phyloP scores from a whole-genome alignment of 2,329 filamentous ascomycete species.

The Chaetomiaceae sp. region DNA sequence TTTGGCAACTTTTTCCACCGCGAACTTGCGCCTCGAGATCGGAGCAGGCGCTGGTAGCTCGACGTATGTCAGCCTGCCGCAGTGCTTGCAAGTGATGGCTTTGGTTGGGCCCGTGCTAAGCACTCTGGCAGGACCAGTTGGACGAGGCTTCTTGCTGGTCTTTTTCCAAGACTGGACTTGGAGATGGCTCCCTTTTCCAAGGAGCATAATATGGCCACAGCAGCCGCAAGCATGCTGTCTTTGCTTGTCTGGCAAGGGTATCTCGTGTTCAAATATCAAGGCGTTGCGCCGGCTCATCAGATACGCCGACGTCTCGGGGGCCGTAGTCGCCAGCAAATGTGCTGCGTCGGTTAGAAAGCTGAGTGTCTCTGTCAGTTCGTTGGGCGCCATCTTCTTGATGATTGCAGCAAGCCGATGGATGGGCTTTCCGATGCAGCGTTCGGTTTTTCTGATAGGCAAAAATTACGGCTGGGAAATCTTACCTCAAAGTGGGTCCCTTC shows the following conservation, averaged over 20 bases:
- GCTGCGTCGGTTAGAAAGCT: conserved; percentile 55
- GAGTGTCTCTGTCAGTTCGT: conserved; percentile 26
- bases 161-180: conserved; percentile 38
- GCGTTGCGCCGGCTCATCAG: conserved; percentile 52
- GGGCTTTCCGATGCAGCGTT: background rate
- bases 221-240: conserved; percentile 52
- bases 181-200: conserved; percentile 43
- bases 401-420: background rate
- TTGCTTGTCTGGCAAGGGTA: conserved; percentile 44
- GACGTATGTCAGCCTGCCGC: conserved; percentile 41
- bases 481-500: background rate
- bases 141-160: conserved; percentile 43
- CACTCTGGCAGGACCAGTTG: background rate
- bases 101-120: conserved; percentile 33
- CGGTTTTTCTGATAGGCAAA: background rate
- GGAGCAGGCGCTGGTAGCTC: conserved; percentile 36
- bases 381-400: conserved; percentile 15
- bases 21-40: conserved; percentile 28
- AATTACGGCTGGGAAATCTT: too few species aligned
- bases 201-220: conserved; percentile 58
- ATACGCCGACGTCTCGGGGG: conserved; percentile 56
- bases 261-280: conserved; percentile 45
- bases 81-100: conserved; percentile 43
- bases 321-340: conserved; percentile 48
- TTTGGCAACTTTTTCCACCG: conserved; percentile 29